Evolutionary conservation across 495 filamentous ascomycete genomes (phyloP), one percentile per base, ranked within the genome.

Genomic region (Amphirosellinia nigrospora): DNA sequence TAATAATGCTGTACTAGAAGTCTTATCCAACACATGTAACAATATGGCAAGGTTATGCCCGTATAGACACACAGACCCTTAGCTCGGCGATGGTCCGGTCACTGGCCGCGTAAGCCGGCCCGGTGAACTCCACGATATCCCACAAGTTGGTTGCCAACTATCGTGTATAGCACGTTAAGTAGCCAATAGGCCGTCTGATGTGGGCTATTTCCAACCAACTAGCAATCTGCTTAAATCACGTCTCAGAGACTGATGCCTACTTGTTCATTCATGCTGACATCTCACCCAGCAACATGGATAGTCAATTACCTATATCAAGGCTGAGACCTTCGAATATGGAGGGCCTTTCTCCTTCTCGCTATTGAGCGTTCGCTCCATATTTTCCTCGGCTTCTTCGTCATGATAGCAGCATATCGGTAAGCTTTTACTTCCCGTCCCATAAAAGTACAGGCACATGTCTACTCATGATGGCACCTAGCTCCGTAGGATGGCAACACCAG

Each of bases 381-480:
- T 61, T 32, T 53, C 39, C 6, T 53, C 11, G 41, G 32, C 45
- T 13, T 10, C 26, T 48, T 46, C 34, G 48, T 34, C 48, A 30
- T 9, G 21, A 46, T 48, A 56, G 59, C 67, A 55, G 58, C 48
- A 64, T 43, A n/a, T 55, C 19, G 53, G 30, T 41, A 28, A 23
- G 45, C 38, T 34, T 63, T 64, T 28, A 46, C 43, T 52, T 53
- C 43, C 55, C 26, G 30, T 39, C 66, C 23, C 56, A 60, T 60
- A 48, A 32, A 10, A 38, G 32, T 10, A 43, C 41, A 28, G 19
- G 32, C 19, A 58, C 7, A 36, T 30, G 56, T 36, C 23, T 69
- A 34, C 67, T 69, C 66, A 55, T 41, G 34, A 41, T 41, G 15
- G 34, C 46, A 69, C 58, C 66, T 53, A 48, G 58, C 36, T 38